Percentiles rank a stretch among this genome's conserved stretches.
These are phyloP conservation scores for Saprolegnia diclina DNA, from an alignment of 352 stramenopile genomes.

Conservation along the genomic window DNA sequence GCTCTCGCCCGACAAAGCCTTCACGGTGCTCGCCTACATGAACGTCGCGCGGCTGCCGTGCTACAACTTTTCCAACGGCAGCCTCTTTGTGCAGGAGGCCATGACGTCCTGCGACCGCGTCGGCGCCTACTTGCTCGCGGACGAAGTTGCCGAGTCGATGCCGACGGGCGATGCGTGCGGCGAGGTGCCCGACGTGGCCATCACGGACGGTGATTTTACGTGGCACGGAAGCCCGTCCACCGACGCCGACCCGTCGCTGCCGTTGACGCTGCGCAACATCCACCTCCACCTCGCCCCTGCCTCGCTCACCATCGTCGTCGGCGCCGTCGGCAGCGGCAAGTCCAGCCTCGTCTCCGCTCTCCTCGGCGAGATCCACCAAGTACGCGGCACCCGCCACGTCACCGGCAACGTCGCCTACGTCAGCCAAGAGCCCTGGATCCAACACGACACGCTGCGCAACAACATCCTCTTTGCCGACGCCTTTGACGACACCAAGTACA, in stretches of 20 bases:
- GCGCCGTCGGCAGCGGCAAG: conserved; percentile 55
- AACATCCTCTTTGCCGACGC: conserved; percentile 41
- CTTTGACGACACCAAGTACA: conserved; percentile 42
- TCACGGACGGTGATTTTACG: conserved; percentile 34
- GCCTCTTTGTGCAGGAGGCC: conserved; percentile 44
- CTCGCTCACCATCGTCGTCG: conserved; percentile 55
- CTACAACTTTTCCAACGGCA: conserved; percentile 46
- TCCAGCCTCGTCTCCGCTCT: conserved; percentile 58
- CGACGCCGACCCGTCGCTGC: conserved; percentile 23
- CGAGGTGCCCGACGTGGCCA: conserved; percentile 26
- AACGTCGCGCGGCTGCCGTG: conserved; percentile 52
- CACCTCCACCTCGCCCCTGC: conserved; percentile 59
- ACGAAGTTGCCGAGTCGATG: conserved; percentile 32
- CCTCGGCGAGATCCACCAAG: conserved; percentile 39
- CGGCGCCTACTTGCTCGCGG: conserved; percentile 39
- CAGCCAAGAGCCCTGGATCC: conserved; percentile 53
- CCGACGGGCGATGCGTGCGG: neutral
- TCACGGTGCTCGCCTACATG: conserved; percentile 51
- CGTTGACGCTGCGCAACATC: conserved; percentile 48
- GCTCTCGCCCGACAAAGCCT: conserved; percentile 46
- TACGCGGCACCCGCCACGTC: conserved; percentile 22
- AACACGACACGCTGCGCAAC: conserved; percentile 43
- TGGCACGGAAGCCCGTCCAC: conserved; percentile 24
- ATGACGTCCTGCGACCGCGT: conserved; percentile 33
- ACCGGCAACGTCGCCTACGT: conserved; percentile 34